Percentiles rank a stretch among this genome's conserved stretches.
Conservation (phyloP, 2,329 filamentous ascomycete genomes). For the Rasamsonia emersonii region DNA sequence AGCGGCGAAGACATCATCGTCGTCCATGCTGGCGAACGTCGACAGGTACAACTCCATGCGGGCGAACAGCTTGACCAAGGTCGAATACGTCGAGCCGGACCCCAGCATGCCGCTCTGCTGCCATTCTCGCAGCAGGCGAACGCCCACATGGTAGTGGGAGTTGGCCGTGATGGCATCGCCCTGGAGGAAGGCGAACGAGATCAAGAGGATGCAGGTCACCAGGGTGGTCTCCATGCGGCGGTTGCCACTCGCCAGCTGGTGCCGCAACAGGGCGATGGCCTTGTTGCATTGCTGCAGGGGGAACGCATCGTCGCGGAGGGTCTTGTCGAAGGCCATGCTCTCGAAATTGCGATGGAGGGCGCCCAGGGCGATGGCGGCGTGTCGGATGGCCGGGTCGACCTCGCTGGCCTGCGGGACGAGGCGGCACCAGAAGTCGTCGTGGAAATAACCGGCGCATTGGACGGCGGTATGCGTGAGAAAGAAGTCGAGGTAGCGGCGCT, state of each 20-base stretch:
- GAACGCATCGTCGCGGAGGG: constrained; percentile 3
- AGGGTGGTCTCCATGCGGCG: constrained; percentile 10
- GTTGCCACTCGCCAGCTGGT: constrained; percentile 4
- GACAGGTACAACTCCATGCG: constrained; percentile 7
- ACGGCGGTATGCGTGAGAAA: constrained; percentile 2
- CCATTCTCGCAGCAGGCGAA: constrained; percentile 7
- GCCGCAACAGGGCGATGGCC: constrained; percentile 7
- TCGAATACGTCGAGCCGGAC: constrained; percentile 1
- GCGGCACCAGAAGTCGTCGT: constrained; percentile 3
- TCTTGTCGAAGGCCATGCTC: constrained; percentile 4
- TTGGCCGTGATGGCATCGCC: constrained; percentile 7
- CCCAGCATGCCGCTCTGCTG: not conserved
- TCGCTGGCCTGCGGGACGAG: constrained; percentile 3
- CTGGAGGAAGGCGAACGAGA: constrained; percentile 12
- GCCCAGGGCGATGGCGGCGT: constrained; percentile 5
- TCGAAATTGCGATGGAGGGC: constrained; percentile 7
- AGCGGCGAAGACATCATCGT: not conserved
- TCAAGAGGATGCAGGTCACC: constrained; percentile 11
- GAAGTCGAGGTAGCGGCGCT: constrained; percentile 4
- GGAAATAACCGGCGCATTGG: constrained; percentile 3
- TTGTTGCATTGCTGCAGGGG: constrained; percentile 9
- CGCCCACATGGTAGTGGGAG: constrained; percentile 8
- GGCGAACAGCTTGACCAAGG: constrained; percentile 7
- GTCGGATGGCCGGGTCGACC: constrained; percentile 3
- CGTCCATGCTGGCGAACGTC: constrained; percentile 1